Conservation (phyloP, 805 yeast species). For the Hanseniaspora valbyensis region DNA sequence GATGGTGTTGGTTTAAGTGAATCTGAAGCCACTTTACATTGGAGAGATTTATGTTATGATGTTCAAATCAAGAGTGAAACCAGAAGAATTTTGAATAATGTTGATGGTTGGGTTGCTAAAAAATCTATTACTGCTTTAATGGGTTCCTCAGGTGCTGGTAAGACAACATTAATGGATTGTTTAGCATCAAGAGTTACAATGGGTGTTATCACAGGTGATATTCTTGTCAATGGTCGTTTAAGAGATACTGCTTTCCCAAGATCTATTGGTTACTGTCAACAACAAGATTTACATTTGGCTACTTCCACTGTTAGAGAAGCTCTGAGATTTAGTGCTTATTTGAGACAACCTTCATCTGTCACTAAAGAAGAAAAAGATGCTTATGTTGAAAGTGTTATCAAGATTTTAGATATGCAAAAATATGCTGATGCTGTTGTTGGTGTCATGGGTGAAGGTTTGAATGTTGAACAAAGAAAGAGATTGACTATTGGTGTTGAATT, state of each 20-base stretch:
- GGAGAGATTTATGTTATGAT: conserved; percentile 66
- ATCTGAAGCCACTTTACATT: conserved; percentile 50
- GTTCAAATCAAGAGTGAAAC: conserved; percentile 51
- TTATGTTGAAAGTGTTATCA: conserved; percentile 56
- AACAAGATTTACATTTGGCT: conserved; percentile 59
- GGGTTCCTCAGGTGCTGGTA: conserved; percentile 79
- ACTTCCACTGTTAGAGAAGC: conserved; percentile 67
- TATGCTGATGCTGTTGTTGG: conserved; percentile 68
- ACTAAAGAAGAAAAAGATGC: conserved; percentile 46
- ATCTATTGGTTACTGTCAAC: conserved; percentile 64
- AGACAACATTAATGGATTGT: conserved; percentile 61
- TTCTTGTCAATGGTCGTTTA: conserved; percentile 52
- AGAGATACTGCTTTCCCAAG: conserved; percentile 50
- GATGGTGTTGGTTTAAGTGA: conserved; percentile 27
- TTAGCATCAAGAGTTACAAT: conserved; percentile 58
- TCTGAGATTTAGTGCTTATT: conserved; percentile 50
- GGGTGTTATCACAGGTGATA: conserved; percentile 62
- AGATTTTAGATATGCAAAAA: conserved; percentile 49
- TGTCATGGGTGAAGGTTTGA: conserved; percentile 59
- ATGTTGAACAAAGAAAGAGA: conserved; percentile 53
- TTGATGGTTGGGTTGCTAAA: conserved; percentile 76
- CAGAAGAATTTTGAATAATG: conserved; percentile 49
- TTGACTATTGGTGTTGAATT: conserved; percentile 57
- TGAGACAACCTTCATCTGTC: conserved; percentile 51
- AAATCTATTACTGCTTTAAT: conserved; percentile 69